Conservation (phyloP, 805 yeast species). For the Candida montana region DNA sequence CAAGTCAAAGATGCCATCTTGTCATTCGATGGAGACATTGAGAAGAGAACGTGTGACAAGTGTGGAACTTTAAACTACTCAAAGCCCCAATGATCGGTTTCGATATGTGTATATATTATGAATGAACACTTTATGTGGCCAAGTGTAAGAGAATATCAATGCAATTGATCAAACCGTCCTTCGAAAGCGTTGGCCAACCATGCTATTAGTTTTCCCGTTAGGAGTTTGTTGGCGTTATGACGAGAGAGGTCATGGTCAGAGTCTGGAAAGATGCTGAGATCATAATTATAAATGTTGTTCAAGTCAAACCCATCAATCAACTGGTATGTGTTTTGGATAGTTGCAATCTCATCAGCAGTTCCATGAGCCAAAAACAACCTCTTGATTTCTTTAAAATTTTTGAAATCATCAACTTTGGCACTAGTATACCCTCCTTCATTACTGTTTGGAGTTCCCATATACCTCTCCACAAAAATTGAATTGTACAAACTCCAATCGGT, state of each 20-base stretch:
- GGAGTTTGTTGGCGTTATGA: constrained; percentile 74
- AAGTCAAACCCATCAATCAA: constrained; percentile 55
- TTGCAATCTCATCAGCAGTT: constrained; percentile 82
- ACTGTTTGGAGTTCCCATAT: constrained; percentile 51
- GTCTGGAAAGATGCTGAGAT: constrained; percentile 87
- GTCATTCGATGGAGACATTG: constrained; percentile 56
- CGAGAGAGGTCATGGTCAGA: constrained; percentile 78
- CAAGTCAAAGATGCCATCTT: constrained; percentile 83
- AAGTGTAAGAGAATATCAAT: too few relatives aligned
- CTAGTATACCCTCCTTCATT: constrained; percentile 45
- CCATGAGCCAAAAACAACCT: constrained; percentile 75
- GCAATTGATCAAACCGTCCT: constrained; percentile 28
- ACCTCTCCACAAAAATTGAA: constrained; percentile 75
- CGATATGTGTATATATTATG: too few relatives aligned
- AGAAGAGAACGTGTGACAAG: constrained; percentile 62
- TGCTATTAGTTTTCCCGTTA: constrained; percentile 55
- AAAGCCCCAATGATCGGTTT: constrained; percentile 39
- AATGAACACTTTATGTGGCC: too few relatives aligned
- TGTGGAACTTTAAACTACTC: constrained; percentile 74
- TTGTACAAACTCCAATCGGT: constrained; percentile 74
- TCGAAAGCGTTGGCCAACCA: constrained; percentile 61
- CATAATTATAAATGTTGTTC: constrained; percentile 62
- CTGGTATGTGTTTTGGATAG: constrained; percentile 62
- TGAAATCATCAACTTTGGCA: constrained; percentile 38
- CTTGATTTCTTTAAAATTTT: constrained; percentile 40